Evolutionary conservation across 345 rosid genomes (phyloP).

Genomic region (Corchorus capsularis): DNA sequence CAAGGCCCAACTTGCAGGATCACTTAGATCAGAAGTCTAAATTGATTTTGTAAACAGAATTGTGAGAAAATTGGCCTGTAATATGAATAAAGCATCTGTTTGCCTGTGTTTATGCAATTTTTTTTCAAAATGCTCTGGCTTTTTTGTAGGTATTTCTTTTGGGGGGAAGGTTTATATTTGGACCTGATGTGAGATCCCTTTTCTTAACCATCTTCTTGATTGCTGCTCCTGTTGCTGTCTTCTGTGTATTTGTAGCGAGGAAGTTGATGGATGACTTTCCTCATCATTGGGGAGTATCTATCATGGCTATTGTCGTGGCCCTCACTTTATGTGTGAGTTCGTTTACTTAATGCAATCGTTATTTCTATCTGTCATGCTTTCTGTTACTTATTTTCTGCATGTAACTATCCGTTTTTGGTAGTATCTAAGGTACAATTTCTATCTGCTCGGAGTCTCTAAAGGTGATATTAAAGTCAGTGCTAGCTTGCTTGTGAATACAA

Average conservation of each 20-base stretch:
- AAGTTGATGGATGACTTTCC: constrained; percentile 73
- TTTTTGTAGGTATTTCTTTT: constrained; percentile 67
- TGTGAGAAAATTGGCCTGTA: constrained; percentile 4
- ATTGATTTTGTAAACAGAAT: too few relatives aligned
- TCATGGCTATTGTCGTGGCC: constrained; percentile 51
- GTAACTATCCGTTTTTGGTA: background rate
- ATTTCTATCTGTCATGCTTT: background rate
- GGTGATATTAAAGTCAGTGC: background rate
- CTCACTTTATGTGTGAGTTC: constrained; percentile 63
- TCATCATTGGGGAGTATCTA: constrained; percentile 64
- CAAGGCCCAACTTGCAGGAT: background rate
- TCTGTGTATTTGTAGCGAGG: constrained; percentile 77
- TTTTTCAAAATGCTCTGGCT: constrained; percentile 14
- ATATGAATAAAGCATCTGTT: background rate
- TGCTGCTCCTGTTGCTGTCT: constrained; percentile 66
- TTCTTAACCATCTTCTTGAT: constrained; percentile 64
- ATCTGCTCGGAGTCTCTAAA: background rate
- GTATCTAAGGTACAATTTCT: background rate
- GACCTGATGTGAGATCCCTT: constrained; percentile 86
- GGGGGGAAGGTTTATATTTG: constrained; percentile 86
- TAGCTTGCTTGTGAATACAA: background rate
- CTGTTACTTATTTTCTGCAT: constrained; percentile 2
- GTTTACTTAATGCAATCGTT: constrained; percentile 25
- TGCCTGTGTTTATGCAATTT: background rate
- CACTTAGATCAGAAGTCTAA: background rate